Evolutionary conservation across 2,329 filamentous ascomycete genomes (phyloP), one percentile per base, ranked within the genome.

Genomic region (Boeremia exigua): DNA sequence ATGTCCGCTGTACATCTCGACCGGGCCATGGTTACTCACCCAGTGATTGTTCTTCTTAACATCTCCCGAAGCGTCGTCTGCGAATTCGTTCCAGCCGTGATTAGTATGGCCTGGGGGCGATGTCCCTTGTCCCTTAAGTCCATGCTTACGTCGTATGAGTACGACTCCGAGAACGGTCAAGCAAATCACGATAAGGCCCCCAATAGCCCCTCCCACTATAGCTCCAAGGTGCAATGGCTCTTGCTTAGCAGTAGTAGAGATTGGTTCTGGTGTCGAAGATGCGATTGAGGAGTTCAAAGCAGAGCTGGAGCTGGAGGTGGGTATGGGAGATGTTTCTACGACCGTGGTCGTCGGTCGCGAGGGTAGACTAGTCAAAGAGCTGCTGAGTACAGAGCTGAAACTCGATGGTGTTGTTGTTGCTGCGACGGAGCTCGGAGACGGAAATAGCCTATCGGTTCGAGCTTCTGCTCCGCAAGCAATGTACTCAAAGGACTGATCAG

Each of bases 401-500:
- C 29, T 43, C 25, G 44, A 55, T 28, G 19, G 43, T 39, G 58
- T 60, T 39, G 49, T 58, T 27, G 44, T 55, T 49, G 43, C 44
- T 28, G 43, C 39, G 19, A 30, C 58, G 12, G 39, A 10, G 25
- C 55, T 60, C 15, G 51, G 32, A 34, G 27, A 32, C 14, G 48
- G 47, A 15, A 47, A 42, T 12, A 58, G 45, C 25, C 28, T 62
- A 34, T 55, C 47, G 33, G 50, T 55, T 38, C 14, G 42, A 33
- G 47, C 44, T 28, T 43, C 40, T 25, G 27, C 42, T 52, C 59
- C 61, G 32, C 61, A 61, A 30, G 59, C 61, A 40, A 61, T 59
- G 38, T 61, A 61, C 37, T 57, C 50, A 36, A 39, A 63, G n/a
- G 54, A 50, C 33, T 63, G 59, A 47, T 60, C 59, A 27, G 50